Evolutionary conservation across 768 basidiomycete genomes (phyloP).

Genomic region (Calocybe cyanea): DNA sequence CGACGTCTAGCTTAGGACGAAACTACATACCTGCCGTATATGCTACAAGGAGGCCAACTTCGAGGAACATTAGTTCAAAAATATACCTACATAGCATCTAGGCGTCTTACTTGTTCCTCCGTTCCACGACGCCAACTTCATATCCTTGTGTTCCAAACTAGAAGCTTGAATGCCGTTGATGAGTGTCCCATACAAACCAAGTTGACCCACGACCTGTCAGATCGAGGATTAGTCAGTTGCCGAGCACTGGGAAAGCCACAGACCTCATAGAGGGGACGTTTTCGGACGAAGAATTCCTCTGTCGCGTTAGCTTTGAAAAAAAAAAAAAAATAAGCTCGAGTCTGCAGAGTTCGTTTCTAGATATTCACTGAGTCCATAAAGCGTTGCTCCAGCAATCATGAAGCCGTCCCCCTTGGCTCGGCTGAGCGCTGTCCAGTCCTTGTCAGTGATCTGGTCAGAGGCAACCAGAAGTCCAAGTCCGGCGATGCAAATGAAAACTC

Average conservation of each 20-base stretch:
- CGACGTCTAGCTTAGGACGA: not conserved
- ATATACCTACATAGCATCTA: constrained; percentile 1
- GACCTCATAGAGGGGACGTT: constrained; percentile 75
- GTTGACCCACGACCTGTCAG: constrained; percentile 69
- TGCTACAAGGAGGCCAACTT: constrained; percentile 44
- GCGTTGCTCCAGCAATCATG: constrained; percentile 81
- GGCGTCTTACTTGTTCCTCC: constrained; percentile 56
- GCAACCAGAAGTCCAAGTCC: constrained; percentile 79
- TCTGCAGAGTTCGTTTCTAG: not conserved
- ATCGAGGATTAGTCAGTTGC: not conserved
- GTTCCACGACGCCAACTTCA: constrained; percentile 69
- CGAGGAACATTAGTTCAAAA: constrained; percentile 1
- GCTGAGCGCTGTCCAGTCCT: constrained; percentile 62
- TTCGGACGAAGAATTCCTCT: constrained; percentile 83
- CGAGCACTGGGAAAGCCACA: not conserved
- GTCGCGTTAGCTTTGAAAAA: constrained; percentile 68
- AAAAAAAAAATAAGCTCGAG: not conserved
- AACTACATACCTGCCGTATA: constrained; percentile 31
- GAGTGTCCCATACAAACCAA: constrained; percentile 82
- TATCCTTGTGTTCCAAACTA: constrained; percentile 63
- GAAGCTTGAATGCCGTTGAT: constrained; percentile 79
- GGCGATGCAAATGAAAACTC: constrained; percentile 65
- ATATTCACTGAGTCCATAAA: constrained; percentile 80
- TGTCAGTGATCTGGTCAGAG: constrained; percentile 74
- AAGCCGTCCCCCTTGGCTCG: constrained; percentile 80